A percentile compares a stretch with the other conserved stretches of the same genome.
phyloP scores from a whole-genome alignment of 768 basidiomycete species.

The Neoboletus subvelutipes region DNA sequence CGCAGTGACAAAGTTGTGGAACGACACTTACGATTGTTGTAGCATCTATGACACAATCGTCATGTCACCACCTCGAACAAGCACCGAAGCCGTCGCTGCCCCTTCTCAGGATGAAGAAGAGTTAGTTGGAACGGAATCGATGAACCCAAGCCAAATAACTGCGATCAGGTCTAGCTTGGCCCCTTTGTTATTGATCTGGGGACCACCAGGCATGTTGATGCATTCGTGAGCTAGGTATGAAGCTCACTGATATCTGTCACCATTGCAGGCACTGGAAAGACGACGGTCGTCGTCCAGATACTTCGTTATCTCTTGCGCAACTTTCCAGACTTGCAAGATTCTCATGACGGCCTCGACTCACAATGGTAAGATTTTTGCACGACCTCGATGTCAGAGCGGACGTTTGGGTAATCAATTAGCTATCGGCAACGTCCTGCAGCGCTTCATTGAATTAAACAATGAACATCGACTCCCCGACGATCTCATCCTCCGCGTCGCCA shows the following conservation, averaged over 20 bases:
- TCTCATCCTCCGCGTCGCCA: slow-evolving; percentile 65
- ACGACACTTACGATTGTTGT: slow-evolving; percentile 46
- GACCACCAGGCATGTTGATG: slow-evolving; percentile 52
- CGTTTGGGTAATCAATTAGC: slow-evolving; percentile 38
- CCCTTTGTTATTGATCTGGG: slow-evolving; percentile 62
- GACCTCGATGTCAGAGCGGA: not conserved
- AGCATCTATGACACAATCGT: slow-evolving; percentile 50
- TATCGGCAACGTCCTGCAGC: slow-evolving; percentile 68
- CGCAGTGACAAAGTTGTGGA: slow-evolving; percentile 48
- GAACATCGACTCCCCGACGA: slow-evolving; percentile 44
- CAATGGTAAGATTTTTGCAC: slow-evolving; percentile 43
- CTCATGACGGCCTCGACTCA: slow-evolving; percentile 73
- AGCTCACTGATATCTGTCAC: not conserved
- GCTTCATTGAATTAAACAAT: slow-evolving; percentile 53
- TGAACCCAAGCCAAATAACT: slow-evolving; percentile 56
- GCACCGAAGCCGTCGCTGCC: slow-evolving; percentile 15
- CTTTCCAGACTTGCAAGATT: slow-evolving; percentile 43
- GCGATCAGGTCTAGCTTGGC: slow-evolving; percentile 48
- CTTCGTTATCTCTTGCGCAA: slow-evolving; percentile 42
- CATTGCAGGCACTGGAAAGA: slow-evolving; percentile 67
- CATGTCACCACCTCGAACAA: slow-evolving; percentile 14
- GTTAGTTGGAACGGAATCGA: slow-evolving; percentile 13
- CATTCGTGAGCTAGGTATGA: not conserved
- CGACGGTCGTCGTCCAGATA: slow-evolving; percentile 66
- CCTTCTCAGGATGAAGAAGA: slow-evolving; percentile 10